Base-by-base conservation (phyloP, 1,284 basidiomycete genomes). In the Heterobasidion irregulare region DNA sequence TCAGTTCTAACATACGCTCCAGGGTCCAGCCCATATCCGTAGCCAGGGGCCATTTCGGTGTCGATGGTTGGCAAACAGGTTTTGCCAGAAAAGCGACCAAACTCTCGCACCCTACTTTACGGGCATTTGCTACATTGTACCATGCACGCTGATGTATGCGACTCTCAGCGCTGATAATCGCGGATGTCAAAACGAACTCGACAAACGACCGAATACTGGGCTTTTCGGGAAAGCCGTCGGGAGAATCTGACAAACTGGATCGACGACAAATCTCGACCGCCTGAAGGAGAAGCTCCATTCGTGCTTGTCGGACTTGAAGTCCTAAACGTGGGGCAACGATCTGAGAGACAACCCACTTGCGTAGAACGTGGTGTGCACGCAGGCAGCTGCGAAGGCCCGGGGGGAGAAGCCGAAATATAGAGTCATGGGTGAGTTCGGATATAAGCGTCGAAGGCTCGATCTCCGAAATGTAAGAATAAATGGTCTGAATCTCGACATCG, bases 21-120 rank as follows among this genome's bases (percentile, higher is more conserved):
- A 92, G 67, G 46, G 91, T 68, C 89, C 89, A 92, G 8, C 86
- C 88, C 59, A 89, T 78, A 64, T 92, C 89, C 13, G 86, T 78
- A 9, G 83, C 82, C 54, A 90, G 69, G 10, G 76, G 70, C 34
- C 80, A 78, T 36, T 73, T 71, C 32, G 73, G 75, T n/a, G 69
- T 63, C 13, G 76, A 68, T 2, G 73, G 68, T 38, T 75, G 71
- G 2, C 77, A 68, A 34, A 64, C 69, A 2, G 81, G 78, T 49
- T 75, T 74, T 12, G 75, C 73, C 38, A 92, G 68, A 38, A 90
- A 66, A 1, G 78, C 71, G 0, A 70, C 62, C 8, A 92, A 69
- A 4, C 80, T 81, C 52, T 91, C 89, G 54, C 77, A 82, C 8
- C 75, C 70, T 9, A 75, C 75, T 2, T 80, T 80, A 41, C 89